These are phyloP conservation scores for Myriangium duriaei DNA, from an alignment of 2,329 filamentous ascomycete genomes.

Conservation along the genomic window DNA sequence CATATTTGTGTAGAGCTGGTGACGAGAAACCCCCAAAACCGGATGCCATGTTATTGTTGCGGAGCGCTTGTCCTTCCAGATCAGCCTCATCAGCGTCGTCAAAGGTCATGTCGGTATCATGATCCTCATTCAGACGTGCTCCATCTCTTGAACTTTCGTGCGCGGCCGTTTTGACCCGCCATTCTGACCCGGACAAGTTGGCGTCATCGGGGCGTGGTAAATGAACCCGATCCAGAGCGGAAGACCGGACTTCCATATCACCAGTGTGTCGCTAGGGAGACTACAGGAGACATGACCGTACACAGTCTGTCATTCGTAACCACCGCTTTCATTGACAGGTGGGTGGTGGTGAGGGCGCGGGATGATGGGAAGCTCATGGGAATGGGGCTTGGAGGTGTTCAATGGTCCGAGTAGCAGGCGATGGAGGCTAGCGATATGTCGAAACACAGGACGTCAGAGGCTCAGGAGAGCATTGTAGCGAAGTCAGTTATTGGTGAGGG, in stretches of 20 bases:
- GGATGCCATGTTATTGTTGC: conserved; percentile 3
- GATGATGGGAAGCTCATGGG: too few relatives aligned
- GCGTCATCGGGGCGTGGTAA: conserved; percentile 1
- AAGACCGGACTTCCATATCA: conserved; percentile 8
- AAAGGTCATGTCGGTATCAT: conserved; percentile 5
- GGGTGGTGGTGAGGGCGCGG: too few relatives aligned
- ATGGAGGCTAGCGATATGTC: too few relatives aligned
- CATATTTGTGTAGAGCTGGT: conserved; percentile 12
- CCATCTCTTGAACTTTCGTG: conserved; percentile 2
- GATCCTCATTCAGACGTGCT: not conserved
- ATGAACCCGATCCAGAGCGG: conserved; percentile 7
- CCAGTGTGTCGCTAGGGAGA: conserved; percentile 1
- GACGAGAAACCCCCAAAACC: conserved; percentile 1
- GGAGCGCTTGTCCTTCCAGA: not conserved
- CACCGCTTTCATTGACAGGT: not conserved
- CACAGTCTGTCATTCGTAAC: conserved; percentile 2
- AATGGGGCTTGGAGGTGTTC: too few relatives aligned
- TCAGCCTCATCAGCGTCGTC: not conserved
- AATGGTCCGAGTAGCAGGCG: too few relatives aligned
- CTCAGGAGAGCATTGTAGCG: too few relatives aligned
- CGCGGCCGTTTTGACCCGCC: not conserved
- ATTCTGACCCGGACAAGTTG: not conserved
- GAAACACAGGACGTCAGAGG: too few relatives aligned
- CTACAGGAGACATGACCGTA: conserved; percentile 6
- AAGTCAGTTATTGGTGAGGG: too few relatives aligned